Evolutionary conservation across 2,329 filamentous ascomycete genomes (phyloP).

Genomic region (Botryotinia narcissicola): DNA sequence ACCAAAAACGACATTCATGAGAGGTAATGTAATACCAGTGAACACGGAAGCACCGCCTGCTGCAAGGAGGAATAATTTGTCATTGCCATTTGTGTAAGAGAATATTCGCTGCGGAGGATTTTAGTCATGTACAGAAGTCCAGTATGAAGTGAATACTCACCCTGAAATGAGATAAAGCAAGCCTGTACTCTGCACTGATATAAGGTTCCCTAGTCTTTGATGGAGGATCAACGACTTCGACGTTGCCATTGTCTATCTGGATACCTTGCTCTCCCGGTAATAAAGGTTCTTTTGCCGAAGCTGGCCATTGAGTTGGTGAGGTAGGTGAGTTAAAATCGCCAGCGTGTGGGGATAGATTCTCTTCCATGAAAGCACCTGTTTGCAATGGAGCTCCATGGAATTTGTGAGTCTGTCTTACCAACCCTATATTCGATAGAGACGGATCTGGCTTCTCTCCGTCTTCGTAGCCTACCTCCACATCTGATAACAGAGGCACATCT

Average conservation of each 20-base stretch:
- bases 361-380: constrained; percentile 7
- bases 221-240: not conserved
- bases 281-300: constrained; percentile 14
- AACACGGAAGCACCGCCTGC: constrained; percentile 51
- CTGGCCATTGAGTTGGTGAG: not conserved
- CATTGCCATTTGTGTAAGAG: constrained; percentile 25
- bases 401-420: not conserved
- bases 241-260: not conserved
- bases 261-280: not conserved
- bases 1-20: constrained; percentile 59
- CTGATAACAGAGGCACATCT: constrained; percentile 8
- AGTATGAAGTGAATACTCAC: not conserved
- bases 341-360: not conserved
- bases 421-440: not conserved
- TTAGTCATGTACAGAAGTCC: not conserved
- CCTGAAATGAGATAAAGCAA: constrained; percentile 12
- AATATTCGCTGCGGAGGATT: constrained; percentile 28
- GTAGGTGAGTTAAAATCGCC: not conserved
- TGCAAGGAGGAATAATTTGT: constrained; percentile 25
- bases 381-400: not conserved
- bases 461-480: not conserved
- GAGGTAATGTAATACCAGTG: constrained; percentile 52
- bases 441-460: not conserved
- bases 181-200: constrained; percentile 10
- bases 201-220: not conserved